Evolutionary conservation across 805 yeast species (phyloP).

Genomic region (Candida nonsorbophila): DNA sequence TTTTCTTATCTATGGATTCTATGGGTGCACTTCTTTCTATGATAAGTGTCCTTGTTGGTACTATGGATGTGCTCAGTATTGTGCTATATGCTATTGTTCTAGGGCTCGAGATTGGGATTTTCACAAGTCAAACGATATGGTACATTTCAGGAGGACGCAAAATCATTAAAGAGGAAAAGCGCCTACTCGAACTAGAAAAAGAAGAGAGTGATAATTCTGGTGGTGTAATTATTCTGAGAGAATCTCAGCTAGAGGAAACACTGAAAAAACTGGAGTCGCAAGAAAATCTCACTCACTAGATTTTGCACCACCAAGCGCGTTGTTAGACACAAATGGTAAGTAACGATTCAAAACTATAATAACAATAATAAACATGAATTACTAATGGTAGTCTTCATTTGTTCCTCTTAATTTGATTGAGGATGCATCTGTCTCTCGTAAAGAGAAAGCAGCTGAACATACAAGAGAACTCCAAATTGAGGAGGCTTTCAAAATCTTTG

Average conservation of each 20-base stretch:
- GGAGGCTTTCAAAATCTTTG: constrained; percentile 73
- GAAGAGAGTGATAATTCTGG: background rate
- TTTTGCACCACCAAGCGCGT: too few species aligned
- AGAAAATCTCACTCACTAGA: too few species aligned
- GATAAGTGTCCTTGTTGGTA: constrained; percentile 49
- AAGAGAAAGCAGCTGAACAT: constrained; percentile 67
- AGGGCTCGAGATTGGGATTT: constrained; percentile 71
- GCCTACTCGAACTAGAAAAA: constrained; percentile 1
- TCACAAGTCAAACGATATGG: constrained; percentile 70
- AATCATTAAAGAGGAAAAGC: constrained; percentile 17
- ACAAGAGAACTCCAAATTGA: constrained; percentile 89
- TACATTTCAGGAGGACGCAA: constrained; percentile 27
- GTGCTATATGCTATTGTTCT: constrained; percentile 71
- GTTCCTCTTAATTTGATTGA: constrained; percentile 75
- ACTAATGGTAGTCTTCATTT: constrained; percentile 50
- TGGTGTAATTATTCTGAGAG: background rate
- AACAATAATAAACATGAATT: too few species aligned
- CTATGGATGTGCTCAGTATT: constrained; percentile 74
- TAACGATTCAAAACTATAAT: background rate
- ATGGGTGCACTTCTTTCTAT: constrained; percentile 77
- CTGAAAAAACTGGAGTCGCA: too few species aligned
- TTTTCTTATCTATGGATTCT: constrained; percentile 71
- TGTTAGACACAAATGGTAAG: background rate
- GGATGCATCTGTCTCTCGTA: constrained; percentile 59
- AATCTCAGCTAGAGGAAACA: background rate